Evolutionary conservation across 345 rosid species (phyloP).

Genomic region (Linum lewisii): DNA sequence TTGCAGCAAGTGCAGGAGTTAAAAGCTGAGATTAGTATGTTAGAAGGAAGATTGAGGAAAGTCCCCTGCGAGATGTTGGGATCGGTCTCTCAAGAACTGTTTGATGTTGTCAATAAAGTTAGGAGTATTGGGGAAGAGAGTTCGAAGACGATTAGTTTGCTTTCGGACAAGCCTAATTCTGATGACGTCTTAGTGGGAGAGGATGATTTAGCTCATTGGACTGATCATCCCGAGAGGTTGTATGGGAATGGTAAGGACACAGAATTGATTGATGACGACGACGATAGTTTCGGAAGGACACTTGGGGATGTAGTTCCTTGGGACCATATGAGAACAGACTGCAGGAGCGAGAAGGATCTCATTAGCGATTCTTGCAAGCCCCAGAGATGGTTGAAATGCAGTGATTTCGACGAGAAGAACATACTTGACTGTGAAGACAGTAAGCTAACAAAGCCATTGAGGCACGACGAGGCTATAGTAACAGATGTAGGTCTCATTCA

Average conservation of each 20-base stretch:
- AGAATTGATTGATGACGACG: slow-evolving; percentile 80
- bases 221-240: slow-evolving; percentile 50
- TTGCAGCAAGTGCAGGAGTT: slow-evolving; percentile 82
- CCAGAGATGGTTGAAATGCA: slow-evolving; percentile 85
- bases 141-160: slow-evolving; percentile 44
- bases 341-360: slow-evolving; percentile 65
- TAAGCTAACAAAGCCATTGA: slow-evolving; percentile 76
- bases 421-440: slow-evolving; percentile 86
- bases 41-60: slow-evolving; percentile 68
- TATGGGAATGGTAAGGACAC: slow-evolving; percentile 72
- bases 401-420: slow-evolving; percentile 84
- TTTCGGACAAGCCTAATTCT: slow-evolving; percentile 44
- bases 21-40: slow-evolving; percentile 48
- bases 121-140: slow-evolving; percentile 67
- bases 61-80: slow-evolving; percentile 49
- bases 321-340: slow-evolving; percentile 68
- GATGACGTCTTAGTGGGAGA: slow-evolving; percentile 72
- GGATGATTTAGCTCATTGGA: slow-evolving; percentile 81
- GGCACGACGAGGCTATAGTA: slow-evolving; percentile 70
- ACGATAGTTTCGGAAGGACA: slow-evolving; percentile 77
- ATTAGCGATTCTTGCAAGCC: slow-evolving; percentile 70
- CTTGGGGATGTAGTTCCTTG: slow-evolving; percentile 91
- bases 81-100: slow-evolving; percentile 67
- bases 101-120: slow-evolving; percentile 56
- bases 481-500: slow-evolving; percentile 89